phyloP scores from a whole-genome alignment of 169 alveolate genomes.

The Sarcocystis neurona region DNA sequence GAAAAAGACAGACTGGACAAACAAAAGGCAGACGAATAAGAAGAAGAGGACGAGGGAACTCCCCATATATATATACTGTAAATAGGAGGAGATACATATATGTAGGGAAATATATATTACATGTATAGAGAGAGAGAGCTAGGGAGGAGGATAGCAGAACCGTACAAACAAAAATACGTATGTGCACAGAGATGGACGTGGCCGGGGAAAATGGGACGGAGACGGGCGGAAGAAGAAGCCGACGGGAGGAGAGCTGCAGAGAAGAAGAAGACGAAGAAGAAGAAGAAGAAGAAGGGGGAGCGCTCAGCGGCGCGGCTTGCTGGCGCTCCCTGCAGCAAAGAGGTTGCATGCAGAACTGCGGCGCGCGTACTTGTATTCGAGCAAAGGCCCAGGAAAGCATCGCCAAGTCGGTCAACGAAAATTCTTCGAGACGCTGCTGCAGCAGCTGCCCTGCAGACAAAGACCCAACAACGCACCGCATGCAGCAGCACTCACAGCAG shows the following conservation, averaged over 20 bases:
- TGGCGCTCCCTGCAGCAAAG: background rate
- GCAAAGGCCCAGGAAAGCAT: slow-evolving; percentile 57
- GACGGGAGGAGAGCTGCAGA: no score
- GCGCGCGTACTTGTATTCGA: slow-evolving; percentile 28
- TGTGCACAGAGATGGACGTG: background rate
- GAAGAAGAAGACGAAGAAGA: background rate
- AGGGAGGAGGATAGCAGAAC: no score
- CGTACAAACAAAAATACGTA: no score
- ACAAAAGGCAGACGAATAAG: no score
- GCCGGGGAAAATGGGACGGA: background rate
- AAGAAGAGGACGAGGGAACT: no score
- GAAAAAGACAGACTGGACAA: no score
- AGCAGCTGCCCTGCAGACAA: background rate
- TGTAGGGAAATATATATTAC: no score
- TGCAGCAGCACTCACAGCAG: no score
- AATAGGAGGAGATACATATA: no score
- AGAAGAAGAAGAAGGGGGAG: background rate
- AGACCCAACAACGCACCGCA: no score
- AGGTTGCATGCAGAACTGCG: background rate
- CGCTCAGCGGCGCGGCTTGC: background rate
- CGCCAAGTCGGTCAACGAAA: slow-evolving; percentile 54
- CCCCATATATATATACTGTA: no score
- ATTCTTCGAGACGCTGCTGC: background rate
- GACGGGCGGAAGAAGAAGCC: background rate
- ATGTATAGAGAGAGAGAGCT: no score